Base-by-base conservation (phyloP, 2,329 filamentous ascomycete species). In the Diplocarpon mali region DNA sequence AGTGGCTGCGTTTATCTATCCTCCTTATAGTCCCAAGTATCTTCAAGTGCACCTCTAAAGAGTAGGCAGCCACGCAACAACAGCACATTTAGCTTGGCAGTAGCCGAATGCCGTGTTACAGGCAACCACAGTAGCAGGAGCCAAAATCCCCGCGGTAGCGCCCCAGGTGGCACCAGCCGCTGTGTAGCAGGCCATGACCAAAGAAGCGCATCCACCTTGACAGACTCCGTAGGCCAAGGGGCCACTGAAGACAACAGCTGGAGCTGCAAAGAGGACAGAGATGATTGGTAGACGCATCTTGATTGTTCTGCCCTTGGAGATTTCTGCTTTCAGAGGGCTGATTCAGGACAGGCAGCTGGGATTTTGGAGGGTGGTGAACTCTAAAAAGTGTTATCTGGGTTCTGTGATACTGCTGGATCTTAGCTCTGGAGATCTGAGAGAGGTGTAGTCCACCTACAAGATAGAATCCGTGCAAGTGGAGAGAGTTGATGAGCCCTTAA, bases 131-230 rank as follows among this genome's bases (percentile, higher is more conserved):
- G 63, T 53, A 0, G 66, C 61, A 0, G 69, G 66, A 2, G 69
- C 67, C 1, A 60, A 55, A 0, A 60, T 3, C 20, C 20, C 65
- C 0, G 60, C 3, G 0, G 62, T 67, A 0, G 64, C 64, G 1
- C 68, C 67, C 59, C 61, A 72, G 1, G 64, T 64, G 0, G 69
- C 69, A 0, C 70, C 69, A 1, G 63, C 69, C 5, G 65, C 69
- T 1, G 55, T 27, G 40, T 72, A 73, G 48, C 69, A 73, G 0
- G 69, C 66, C 52, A 64, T 65, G 0, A 69, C 69, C 0, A 72
- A 54, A 0, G 48, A 49, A 0, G 69, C 55, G 29, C 70, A 73
- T 4, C 70, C 69, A 0, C 64, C 63, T 54, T 74, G 70, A 37
- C 69, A 73, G 3, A 67, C 39, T 0, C 64, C 69, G 47, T 73